Evolutionary conservation across 352 stramenopile species (phyloP), one percentile per base, ranked within the genome.

Genomic region (Globisporangium megalacanthum): DNA sequence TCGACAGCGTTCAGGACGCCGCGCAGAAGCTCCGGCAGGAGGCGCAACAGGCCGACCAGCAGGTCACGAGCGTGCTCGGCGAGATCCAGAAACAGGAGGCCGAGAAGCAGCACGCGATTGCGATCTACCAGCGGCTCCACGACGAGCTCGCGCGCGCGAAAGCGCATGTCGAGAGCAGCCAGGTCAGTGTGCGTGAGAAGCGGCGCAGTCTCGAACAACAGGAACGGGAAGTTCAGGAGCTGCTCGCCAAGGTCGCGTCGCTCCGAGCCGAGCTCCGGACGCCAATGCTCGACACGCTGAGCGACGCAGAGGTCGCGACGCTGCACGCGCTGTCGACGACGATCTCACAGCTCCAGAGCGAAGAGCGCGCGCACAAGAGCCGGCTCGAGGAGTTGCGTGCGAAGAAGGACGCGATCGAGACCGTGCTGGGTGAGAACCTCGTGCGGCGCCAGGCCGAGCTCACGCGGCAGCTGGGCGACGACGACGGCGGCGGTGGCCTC

Each of bases 371-470:
- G 29, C 83, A 95, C 47, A 86, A 74, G 46, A 74, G 78, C 37
- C 63, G 73, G 15, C 62, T 98, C 8, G 92, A 98, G 60, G 89
- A 97, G 36, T 69, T 97, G n/a, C 84, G 85, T 7, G 83, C 78
- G 11, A 83, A 92, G 54, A 92, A 95, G 42, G 83, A 97, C 35
- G 78, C 79, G 13, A 76, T 98, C 17, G 76, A 96, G 58, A 93
- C 88, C 17, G 75, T 98, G 47, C 68, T 99, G 9, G 76, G 86
- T 49, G 82, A 98, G 61, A 98, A 98, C 65, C 72, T 99, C 25
- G 62, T 97, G 25, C 89, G 86, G 62, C 83, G 94, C 44, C 79
- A 86, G 44, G 80, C 72, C 49, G 86, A 95, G 60, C 60, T 95
- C 35, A 60, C 58, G 5, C 61, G 66, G 15, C 75, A 88, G 44